Evolutionary conservation across 1,284 basidiomycete genomes (phyloP).

Genomic region (Puccinia horiana): DNA sequence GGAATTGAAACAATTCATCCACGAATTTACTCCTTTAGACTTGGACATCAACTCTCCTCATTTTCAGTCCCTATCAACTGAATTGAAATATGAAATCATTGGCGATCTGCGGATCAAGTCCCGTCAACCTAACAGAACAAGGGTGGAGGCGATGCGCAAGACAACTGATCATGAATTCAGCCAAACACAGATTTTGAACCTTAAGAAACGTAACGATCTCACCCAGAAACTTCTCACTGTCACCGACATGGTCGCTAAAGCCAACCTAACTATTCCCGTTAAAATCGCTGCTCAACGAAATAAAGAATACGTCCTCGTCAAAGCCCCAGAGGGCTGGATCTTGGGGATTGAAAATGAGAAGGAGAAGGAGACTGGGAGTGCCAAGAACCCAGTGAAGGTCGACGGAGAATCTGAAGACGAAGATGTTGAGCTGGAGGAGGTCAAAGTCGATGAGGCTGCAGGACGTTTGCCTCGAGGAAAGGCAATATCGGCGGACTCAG

Average conservation of each 20-base stretch:
- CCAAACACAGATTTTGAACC: conserved; percentile 85
- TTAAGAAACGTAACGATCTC: conserved; percentile 83
- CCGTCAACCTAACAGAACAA: conserved; percentile 85
- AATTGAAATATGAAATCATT: conserved; percentile 97
- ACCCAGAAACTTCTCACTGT: conserved; percentile 94
- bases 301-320: conserved; percentile 86
- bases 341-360: conserved; percentile 73
- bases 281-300: conserved; percentile 93
- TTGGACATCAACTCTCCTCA: conserved; percentile 79
- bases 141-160: conserved; percentile 86
- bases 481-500: conserved; percentile 50
- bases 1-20: conserved; percentile 83
- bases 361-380: conserved; percentile 65
- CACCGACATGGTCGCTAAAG: conserved; percentile 86
- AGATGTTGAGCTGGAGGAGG: conserved; percentile 37
- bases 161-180: conserved; percentile 91
- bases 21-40: conserved; percentile 87
- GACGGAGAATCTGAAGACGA: conserved; percentile 64
- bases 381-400: conserved; percentile 81
- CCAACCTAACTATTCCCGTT: conserved; percentile 81
- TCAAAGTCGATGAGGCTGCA: neutral
- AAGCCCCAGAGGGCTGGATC: conserved; percentile 87
- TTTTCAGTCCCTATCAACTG: conserved; percentile 88
- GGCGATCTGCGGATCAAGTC: conserved; percentile 91
- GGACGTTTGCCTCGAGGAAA: conserved; percentile 43